These are phyloP conservation scores for Penicillium coprophilum DNA, from an alignment of 495 filamentous ascomycete genomes.

Conservation along the genomic window DNA sequence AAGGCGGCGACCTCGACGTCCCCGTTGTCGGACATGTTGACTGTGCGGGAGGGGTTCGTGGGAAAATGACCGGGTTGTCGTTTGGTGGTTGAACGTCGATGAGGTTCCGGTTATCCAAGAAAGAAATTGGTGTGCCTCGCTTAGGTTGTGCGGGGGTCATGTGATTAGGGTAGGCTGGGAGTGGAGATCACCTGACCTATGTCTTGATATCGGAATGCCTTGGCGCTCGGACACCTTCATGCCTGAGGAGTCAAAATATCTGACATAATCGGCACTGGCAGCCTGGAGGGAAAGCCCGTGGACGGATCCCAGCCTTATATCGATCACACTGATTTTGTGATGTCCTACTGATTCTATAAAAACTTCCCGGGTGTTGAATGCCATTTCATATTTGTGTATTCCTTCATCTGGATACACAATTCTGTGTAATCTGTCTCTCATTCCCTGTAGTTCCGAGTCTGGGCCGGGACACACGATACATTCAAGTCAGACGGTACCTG, in stretches of 20 bases:
- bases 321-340: neutral
- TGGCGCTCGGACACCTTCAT: no score
- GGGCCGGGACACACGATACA: constrained; percentile 1
- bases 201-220: constrained; percentile 16
- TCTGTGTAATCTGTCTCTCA: neutral
- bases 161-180: constrained; percentile 42
- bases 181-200: neutral
- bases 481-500: constrained; percentile 14
- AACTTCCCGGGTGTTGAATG: neutral
- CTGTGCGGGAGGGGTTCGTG: constrained; percentile 44
- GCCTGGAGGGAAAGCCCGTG: neutral
- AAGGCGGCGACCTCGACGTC: constrained; percentile 85
- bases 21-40: constrained; percentile 92
- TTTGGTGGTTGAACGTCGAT: constrained; percentile 37
- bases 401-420: neutral
- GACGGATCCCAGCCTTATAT: neutral
- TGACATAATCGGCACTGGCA: neutral
- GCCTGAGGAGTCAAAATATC: constrained; percentile 22
- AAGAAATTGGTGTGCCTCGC: constrained; percentile 48
- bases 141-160: constrained; percentile 40
- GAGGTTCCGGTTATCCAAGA: constrained; percentile 18
- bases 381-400: neutral
- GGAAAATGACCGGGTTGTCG: constrained; percentile 47
- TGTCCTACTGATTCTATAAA: neutral
- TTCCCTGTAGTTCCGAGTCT: constrained; percentile 4